Conservation (phyloP, 2,329 filamentous ascomycete genomes). For the Botrytis byssoidea region DNA sequence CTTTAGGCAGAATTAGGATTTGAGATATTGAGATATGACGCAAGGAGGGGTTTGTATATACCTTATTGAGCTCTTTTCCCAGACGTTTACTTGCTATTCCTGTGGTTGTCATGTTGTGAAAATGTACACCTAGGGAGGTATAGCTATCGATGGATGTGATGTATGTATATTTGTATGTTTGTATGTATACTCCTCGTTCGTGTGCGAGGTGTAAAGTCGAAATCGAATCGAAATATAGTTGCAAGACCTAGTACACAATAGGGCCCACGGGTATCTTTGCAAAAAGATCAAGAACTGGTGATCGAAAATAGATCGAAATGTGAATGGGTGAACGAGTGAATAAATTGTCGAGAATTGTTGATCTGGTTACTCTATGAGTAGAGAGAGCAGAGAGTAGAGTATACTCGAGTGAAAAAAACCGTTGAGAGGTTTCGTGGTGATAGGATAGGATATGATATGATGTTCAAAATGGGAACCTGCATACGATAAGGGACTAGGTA, state of each 20-base stretch:
- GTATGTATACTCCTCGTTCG: background rate
- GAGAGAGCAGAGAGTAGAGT: background rate
- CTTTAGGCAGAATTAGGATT: constrained; percentile 24
- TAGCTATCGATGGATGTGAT: background rate
- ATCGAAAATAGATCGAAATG: background rate
- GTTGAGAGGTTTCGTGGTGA: background rate
- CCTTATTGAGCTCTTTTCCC: constrained; percentile 59
- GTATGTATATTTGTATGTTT: background rate
- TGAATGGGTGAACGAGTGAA: background rate
- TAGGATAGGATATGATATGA: background rate
- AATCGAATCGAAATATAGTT: background rate
- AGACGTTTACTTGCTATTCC: constrained; percentile 54
- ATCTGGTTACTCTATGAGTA: background rate
- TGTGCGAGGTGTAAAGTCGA: background rate
- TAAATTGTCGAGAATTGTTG: background rate
- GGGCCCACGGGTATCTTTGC: background rate
- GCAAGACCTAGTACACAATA: background rate
- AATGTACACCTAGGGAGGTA: background rate
- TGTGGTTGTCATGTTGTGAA: background rate
- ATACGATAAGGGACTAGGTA: background rate
- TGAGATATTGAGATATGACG: background rate
- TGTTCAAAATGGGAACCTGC: background rate
- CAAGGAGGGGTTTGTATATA: constrained; percentile 33
- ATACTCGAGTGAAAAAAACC: background rate
- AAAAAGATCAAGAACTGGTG: too few relatives aligned